Base-by-base conservation (phyloP, 2,329 filamentous ascomycete genomes). In the Hypoxylon sp. region DNA sequence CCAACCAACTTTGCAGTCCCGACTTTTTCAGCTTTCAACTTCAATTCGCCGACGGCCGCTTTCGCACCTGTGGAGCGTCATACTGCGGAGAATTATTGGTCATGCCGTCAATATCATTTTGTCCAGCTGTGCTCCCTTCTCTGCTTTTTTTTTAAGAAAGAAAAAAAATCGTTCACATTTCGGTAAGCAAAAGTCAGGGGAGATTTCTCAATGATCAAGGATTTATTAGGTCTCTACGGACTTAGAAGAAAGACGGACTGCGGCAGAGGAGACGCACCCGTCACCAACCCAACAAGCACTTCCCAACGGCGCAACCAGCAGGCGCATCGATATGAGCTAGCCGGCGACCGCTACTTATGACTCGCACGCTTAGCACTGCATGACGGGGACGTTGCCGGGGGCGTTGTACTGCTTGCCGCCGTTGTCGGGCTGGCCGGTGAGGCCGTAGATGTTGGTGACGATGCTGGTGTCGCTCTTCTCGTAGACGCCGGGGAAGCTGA, bases 401-500 rank as follows among this genome's bases (percentile, higher is more conserved):
- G 74, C 69, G 4, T 56, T 72, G 61, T 79, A 80, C 1, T 73
- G 38, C 71, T 75, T 73, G 35, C 76, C 75, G 37, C 63, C 70
- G 31, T 76, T 79, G 67, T 80, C 77, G 3, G 78, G 74, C 64
- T 72, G 64, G 9, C 78, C 77, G 1, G 62, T 68, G 5, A 66
- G 45, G 26, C 78, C 79, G 60, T 82, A 81, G 66, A 81, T 81
- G 68, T 78, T 81, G 71, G 77, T 70, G 29, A 74, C 60, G 64
- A 82, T 81, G 40, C 76, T 76, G 0, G 79, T 75, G 67, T 81
- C 76, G 45, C 65, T 73, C 43, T 74, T 69, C 63, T 72, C 60
- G 69, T 81, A 82, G 0, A 73, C 78, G 13, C 78, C 76, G 0
- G 79, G 79, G 71, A 81, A 78, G 68, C 68, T 73, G 58, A 81